Conservation (phyloP, 306 rosid genomes). For the Inga laurina region DNA sequence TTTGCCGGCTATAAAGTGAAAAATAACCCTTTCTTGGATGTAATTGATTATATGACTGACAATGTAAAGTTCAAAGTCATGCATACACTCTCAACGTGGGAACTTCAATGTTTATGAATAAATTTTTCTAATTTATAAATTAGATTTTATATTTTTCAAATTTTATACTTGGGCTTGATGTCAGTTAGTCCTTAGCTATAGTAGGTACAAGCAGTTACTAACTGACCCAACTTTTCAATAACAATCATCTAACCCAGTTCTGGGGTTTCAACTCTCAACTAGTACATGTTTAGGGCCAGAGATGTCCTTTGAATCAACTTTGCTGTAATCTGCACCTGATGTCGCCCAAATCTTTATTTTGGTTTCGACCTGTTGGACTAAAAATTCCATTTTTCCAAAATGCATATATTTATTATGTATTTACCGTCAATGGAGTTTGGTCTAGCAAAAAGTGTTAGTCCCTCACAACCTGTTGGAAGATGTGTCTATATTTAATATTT, state of each 20-base stretch:
- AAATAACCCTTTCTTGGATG: neutral
- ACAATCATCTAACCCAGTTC: neutral
- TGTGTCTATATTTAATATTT: rapidly evolving
- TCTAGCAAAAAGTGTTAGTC: rapidly evolving
- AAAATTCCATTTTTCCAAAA: no score
- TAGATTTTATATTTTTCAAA: neutral
- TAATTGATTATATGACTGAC: conserved; percentile 1
- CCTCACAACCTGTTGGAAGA: no score
- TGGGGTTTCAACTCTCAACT: neutral
- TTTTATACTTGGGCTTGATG: neutral
- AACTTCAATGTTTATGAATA: neutral
- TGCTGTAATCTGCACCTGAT: neutral
- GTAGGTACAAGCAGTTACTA: neutral
- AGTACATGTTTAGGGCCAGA: neutral
- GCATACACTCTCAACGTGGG: neutral
- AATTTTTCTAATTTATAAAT: neutral
- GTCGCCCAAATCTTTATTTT: neutral
- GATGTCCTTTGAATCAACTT: neutral
- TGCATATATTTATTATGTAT: no score
- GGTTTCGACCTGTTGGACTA: neutral
- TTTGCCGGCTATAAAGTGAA: conserved; percentile 6
- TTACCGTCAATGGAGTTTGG: rapidly evolving
- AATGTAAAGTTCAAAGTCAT: conserved; percentile 17
- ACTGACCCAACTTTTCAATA: neutral
- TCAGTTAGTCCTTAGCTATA: neutral